phyloP scores from a whole-genome alignment of 2,329 filamentous ascomycete species.

The Apiospora arundinis region DNA sequence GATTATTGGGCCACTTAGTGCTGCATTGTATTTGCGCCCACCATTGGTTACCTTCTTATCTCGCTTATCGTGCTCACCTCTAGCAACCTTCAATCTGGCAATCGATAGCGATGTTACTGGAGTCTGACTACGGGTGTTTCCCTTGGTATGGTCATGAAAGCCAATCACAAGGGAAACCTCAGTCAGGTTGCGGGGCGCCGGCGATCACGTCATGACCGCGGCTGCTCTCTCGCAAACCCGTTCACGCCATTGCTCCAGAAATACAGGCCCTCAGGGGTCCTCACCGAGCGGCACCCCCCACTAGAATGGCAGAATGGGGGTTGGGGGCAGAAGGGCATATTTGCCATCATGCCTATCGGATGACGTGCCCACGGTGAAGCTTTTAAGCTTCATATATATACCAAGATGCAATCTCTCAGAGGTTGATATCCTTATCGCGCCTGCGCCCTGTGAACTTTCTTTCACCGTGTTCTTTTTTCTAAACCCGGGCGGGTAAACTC shows the following conservation, averaged over 20 bases:
- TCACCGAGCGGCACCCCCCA: constrained; percentile 16
- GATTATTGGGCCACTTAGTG: background rate
- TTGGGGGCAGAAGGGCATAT: background rate
- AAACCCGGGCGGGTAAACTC: background rate
- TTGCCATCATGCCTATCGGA: background rate
- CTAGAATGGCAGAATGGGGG: background rate
- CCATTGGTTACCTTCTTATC: background rate
- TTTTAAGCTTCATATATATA: background rate
- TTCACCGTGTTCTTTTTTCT: background rate
- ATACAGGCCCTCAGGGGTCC: constrained; percentile 4
- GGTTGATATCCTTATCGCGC: background rate
- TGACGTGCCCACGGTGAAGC: background rate
- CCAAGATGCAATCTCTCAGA: background rate
- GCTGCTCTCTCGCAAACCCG: background rate
- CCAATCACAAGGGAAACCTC: background rate
- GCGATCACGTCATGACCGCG: constrained; percentile 6
- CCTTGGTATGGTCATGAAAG: background rate
- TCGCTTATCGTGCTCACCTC: background rate
- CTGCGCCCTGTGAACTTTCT: background rate
- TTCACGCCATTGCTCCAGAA: constrained; percentile 9
- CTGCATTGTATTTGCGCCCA: background rate
- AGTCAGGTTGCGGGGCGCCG: background rate
- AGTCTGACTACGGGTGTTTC: background rate
- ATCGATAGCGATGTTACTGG: background rate
- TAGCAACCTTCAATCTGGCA: background rate